Base-by-base conservation (phyloP, 2,329 filamentous ascomycete genomes). In the Fusarium brevicatenulatum region DNA sequence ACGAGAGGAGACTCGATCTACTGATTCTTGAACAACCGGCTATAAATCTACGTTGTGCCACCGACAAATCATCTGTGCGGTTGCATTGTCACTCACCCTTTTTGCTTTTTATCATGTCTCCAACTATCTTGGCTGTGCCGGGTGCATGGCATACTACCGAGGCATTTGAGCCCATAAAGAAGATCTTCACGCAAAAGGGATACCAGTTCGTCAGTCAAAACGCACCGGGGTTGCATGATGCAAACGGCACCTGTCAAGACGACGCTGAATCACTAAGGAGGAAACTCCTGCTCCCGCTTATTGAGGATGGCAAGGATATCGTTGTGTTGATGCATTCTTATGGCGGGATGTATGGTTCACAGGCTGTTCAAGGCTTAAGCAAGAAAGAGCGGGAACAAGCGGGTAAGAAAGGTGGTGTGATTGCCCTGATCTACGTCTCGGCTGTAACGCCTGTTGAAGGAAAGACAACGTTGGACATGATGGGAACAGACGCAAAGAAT, bases 291-390 rank as follows among this genome's bases (percentile, higher is more conserved):
- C 4, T 62, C 8, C 68, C 68, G 7, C 49, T 76, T 15, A 13
- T 76, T 2, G 68, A 76, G 10, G 54, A 57, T 4, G 75, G 68
- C 4, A 77, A 68, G 13, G 73, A 77, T 7, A 55, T 77, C 16
- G 42, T 75, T 6, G 9, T 78, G 1, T 11, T 77, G 36, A 73
- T 72, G 72, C 76, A 78, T 58, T 77, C 76, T 3, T 78, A 77
- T 10, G 75, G 75, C 7, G 75, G 73, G 0, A 52, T 63, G 6
- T 67, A 71, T 6, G 76, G 74, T 1, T 66, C 66, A 7, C 72
- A 67, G 8, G 72, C 75, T 3, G 70, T 71, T 4, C 39, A 61
- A 5, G 69, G 73, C 0, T 25, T 72, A 11, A 76, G 74, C 23
- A 74, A 74, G 15, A 44, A 10, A 1, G 73, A 76, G 37, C 52